These are phyloP conservation scores for Hippophae tibetana DNA, from an alignment of 306 rosid genomes.

Conservation along the genomic window DNA sequence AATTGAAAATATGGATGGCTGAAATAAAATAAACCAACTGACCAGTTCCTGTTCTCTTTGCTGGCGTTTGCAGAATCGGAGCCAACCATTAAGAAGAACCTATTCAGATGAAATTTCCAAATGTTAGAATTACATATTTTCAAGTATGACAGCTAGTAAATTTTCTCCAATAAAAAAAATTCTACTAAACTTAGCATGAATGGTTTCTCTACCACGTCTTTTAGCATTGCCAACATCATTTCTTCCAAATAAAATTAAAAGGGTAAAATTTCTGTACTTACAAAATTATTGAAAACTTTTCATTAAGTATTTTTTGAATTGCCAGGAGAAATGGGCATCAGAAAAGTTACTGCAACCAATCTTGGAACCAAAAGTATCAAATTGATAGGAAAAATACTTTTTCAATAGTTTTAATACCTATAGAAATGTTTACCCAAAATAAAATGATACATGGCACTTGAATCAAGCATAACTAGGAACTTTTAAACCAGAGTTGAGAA, in stretches of 20 bases:
- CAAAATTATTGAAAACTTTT: too few species aligned
- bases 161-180: background rate
- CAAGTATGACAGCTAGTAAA: background rate
- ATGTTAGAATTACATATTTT: conserved; percentile 7
- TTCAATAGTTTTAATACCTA: too few species aligned
- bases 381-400: too few species aligned
- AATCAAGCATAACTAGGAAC: too few species aligned
- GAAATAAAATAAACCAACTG: conserved; percentile 22
- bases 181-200: conserved; percentile 5
- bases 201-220: background rate
- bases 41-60: conserved; percentile 94
- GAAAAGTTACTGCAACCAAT: too few species aligned
- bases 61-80: conserved; percentile 65
- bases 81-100: conserved; percentile 90
- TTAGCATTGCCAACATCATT: background rate
- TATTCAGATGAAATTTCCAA: conserved; percentile 23
- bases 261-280: background rate
- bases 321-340: too few species aligned
- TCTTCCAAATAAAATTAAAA: background rate
- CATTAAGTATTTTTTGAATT: too few species aligned
- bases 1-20: too few species aligned
- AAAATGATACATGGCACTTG: too few species aligned
- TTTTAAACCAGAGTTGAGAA: too few species aligned
- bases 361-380: too few species aligned
- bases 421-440: too few species aligned